A percentile compares a stretch with the other conserved stretches of the same genome.
Conservation (phyloP, 305 asterid species). For the Rubia tinctorum region DNA sequence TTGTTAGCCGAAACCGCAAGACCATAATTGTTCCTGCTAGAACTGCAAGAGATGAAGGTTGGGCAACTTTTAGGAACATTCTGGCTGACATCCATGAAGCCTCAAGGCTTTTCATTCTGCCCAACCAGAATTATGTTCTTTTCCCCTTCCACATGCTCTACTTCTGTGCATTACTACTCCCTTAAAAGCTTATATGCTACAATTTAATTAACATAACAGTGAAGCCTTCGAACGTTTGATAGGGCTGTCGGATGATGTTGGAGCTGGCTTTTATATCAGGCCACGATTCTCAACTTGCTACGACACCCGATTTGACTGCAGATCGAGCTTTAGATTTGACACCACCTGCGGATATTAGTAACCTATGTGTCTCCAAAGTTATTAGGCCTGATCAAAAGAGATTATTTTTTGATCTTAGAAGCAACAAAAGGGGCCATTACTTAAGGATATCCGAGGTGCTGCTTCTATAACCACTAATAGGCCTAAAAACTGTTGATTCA, state of each 20-base stretch:
- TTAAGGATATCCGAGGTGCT: constrained; percentile 90
- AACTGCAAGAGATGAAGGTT: constrained; percentile 81
- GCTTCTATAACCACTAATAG: neutral
- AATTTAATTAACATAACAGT: constrained; percentile 41
- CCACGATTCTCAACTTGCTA: constrained; percentile 70
- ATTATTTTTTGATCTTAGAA: constrained; percentile 95
- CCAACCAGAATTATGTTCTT: constrained; percentile 40
- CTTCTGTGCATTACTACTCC: constrained; percentile 1
- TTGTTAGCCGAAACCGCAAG: constrained; percentile 94
- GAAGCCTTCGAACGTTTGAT: constrained; percentile 67
- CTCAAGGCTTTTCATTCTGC: constrained; percentile 57
- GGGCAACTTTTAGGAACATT: constrained; percentile 89
- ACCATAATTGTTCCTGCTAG: constrained; percentile 95
- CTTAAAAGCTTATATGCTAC: constrained; percentile 12
- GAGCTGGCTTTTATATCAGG: constrained; percentile 96
- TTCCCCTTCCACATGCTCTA: neutral
- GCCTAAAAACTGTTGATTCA: neutral
- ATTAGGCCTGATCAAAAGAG: constrained; percentile 92
- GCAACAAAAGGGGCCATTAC: constrained; percentile 92
- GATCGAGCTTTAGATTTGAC: constrained; percentile 72
- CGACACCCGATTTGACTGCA: constrained; percentile 55
- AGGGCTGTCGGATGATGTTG: constrained; percentile 94
- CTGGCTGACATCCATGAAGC: constrained; percentile 89
- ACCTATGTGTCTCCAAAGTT: constrained; percentile 77
- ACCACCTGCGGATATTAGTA: constrained; percentile 56